Evolutionary conservation across 768 basidiomycete genomes (phyloP), one percentile per base, ranked within the genome.

Genomic region (Rickenella mellea): DNA sequence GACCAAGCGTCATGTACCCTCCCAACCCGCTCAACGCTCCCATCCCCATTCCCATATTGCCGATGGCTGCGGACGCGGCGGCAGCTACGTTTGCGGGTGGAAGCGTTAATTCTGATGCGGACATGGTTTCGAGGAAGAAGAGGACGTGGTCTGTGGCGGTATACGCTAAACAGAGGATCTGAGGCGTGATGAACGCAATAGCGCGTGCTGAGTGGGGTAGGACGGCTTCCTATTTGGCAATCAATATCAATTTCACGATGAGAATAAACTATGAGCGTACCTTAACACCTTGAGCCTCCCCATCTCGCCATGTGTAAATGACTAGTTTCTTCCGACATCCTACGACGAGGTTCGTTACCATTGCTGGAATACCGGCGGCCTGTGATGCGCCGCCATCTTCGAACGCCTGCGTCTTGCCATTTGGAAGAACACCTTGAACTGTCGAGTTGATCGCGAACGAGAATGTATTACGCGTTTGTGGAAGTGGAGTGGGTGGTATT

Each of bases 131-230:
- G 27, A 88, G 61, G 2, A 76, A 78, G 48, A 89, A 84, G 6
- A 92, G 61, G 1, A 80, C 83, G 57, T 83, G 77, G 48, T 86
- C 84, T 0, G 83, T 76, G 0, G 76, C 69, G n/a, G 85, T 76
- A 58, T 91, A 91, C 0, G 83, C 87, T 48, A 92, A 78, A 49
- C 83, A 83, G 7, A 74, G 67, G 1, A 67, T 67, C 20, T 78
- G 69, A 5, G 72, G 52, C 46, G 77, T 66, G 39, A 89, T 60
- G 56, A 97, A 93, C 2, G 80, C 68, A 39, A 96, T 80, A 0
- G 74, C 69, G 29, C 96, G 76, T n/a, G 96, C 82, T 7, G 92
- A 91, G 57, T 98, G 94, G 10, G 93, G 86, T 3, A 97, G 68
- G 0, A 68, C 53, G 3, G 79, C 65, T 73, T 98, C 94, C 86